A percentile compares a stretch with the other conserved stretches of the same genome.
Conservation (phyloP, 305 asterid species). For the Fraxinus paxiana region DNA sequence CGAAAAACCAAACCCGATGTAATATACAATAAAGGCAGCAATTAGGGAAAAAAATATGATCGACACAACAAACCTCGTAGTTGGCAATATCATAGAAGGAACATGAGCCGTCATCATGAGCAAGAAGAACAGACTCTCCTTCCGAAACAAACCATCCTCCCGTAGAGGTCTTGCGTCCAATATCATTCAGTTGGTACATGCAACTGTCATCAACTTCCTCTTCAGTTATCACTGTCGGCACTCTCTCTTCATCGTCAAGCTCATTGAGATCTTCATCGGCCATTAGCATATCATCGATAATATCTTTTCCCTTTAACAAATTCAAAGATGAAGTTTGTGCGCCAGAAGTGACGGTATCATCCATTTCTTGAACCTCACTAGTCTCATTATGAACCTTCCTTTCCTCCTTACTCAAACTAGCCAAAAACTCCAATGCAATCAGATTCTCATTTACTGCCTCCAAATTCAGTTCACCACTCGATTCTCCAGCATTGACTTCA, state of each 20-base stretch:
- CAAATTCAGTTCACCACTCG: slow-evolving; percentile 25
- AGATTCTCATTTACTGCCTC: slow-evolving; percentile 41
- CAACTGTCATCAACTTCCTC: slow-evolving; percentile 51
- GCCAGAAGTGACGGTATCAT: slow-evolving; percentile 27
- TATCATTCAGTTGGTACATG: slow-evolving; percentile 42
- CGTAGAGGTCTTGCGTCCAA: slow-evolving; percentile 68
- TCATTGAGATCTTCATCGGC: slow-evolving; percentile 69
- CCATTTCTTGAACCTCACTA: slow-evolving; percentile 59
- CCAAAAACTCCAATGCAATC: slow-evolving; percentile 45
- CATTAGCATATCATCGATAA: slow-evolving; percentile 45
- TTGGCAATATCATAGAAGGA: slow-evolving; percentile 75
- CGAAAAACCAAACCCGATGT: slow-evolving; percentile 15
- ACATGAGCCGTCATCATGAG: slow-evolving; percentile 86
- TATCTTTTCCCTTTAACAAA: slow-evolving; percentile 29
- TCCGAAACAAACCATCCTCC: slow-evolving; percentile 98
- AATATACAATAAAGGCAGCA: background rate
- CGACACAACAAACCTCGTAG: slow-evolving; percentile 52
- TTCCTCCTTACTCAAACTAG: slow-evolving; percentile 43
- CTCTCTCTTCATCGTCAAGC: slow-evolving; percentile 55
- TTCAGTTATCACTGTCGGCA: slow-evolving; percentile 41
- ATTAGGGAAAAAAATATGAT: background rate
- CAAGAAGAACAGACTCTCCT: slow-evolving; percentile 83
- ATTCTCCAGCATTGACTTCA: slow-evolving; percentile 26
- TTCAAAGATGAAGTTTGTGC: slow-evolving; percentile 33
- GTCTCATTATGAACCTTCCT: slow-evolving; percentile 25